These are phyloP conservation scores for Ophiostoma novo-ulmi DNA, from an alignment of 2,329 filamentous ascomycete species.

Conservation along the genomic window DNA sequence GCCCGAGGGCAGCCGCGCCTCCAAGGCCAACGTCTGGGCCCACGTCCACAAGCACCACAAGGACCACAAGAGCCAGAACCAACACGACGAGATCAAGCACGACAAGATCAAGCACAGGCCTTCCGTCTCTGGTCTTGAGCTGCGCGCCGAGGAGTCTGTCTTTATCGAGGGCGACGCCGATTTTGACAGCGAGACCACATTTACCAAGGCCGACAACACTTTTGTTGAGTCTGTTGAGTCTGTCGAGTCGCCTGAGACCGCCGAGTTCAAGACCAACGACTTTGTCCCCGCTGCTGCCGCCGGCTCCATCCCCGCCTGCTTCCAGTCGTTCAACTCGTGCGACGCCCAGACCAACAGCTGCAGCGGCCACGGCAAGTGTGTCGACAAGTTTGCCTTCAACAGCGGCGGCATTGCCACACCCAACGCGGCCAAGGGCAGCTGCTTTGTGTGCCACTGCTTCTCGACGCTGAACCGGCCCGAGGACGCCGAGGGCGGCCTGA, in stretches of 20 bases:
- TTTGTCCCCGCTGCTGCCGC: constrained; percentile 30
- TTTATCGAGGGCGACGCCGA: constrained; percentile 40
- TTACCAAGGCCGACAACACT: not conserved
- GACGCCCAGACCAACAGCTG: constrained; percentile 67
- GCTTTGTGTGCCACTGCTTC: constrained; percentile 75
- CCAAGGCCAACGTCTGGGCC: constrained; percentile 40
- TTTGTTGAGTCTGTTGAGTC: not conserved
- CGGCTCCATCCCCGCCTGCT: constrained; percentile 63
- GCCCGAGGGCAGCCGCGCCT: constrained; percentile 41
- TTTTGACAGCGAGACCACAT: constrained; percentile 16
- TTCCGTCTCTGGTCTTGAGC: constrained; percentile 24
- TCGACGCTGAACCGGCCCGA: constrained; percentile 44
- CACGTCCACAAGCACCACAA: constrained; percentile 26
- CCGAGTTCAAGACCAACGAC: constrained; percentile 14
- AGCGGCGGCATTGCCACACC: constrained; percentile 37
- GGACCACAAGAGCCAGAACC: not conserved
- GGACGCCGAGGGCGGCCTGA: constrained; percentile 37
- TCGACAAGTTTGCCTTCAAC: constrained; percentile 54
- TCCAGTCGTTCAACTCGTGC: constrained; percentile 65
- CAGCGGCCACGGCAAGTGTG: constrained; percentile 74
- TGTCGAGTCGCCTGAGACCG: constrained; percentile 9
- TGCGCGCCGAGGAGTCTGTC: constrained; percentile 43
- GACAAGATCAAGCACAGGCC: not conserved
- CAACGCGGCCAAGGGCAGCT: constrained; percentile 36
- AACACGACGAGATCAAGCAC: constrained; percentile 17